Conservation (phyloP, 2,329 filamentous ascomycete genomes). For the Aspergillus puulaauensis region DNA sequence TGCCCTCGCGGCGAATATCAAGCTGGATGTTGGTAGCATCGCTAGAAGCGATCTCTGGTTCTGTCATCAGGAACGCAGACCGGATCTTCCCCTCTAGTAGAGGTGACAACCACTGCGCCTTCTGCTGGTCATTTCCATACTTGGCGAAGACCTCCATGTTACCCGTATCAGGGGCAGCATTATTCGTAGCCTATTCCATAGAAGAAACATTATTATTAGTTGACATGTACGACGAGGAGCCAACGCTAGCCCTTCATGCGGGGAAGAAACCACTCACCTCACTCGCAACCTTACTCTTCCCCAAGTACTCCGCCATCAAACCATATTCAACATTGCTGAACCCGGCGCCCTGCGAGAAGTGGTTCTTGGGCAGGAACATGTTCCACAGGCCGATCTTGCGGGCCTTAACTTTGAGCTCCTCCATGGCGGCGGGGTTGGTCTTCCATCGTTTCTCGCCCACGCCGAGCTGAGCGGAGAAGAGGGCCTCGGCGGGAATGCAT, state of each 20-base stretch:
- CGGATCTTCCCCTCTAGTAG: slow-evolving; percentile 82
- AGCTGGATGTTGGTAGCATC: slow-evolving; percentile 94
- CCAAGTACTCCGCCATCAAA: slow-evolving; percentile 93
- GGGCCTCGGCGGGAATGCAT: slow-evolving; percentile 80
- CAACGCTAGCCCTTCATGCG: not conserved
- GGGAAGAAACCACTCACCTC: slow-evolving; percentile 49
- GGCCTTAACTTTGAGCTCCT: slow-evolving; percentile 85
- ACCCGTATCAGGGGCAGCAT: slow-evolving; percentile 85
- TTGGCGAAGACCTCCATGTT: slow-evolving; percentile 96
- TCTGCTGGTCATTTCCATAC: slow-evolving; percentile 83
- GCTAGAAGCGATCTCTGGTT: slow-evolving; percentile 81
- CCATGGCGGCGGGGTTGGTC: slow-evolving; percentile 74
- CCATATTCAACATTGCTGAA: slow-evolving; percentile 97
- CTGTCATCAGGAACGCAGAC: slow-evolving; percentile 91
- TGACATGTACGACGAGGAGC: not conserved
- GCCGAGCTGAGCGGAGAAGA: slow-evolving; percentile 78
- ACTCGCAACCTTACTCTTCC: slow-evolving; percentile 77
- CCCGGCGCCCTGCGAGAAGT: slow-evolving; percentile 93
- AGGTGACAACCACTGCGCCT: slow-evolving; percentile 77
- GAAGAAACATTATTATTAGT: not conserved
- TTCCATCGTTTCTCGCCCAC: slow-evolving; percentile 76
- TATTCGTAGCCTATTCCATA: slow-evolving; percentile 70
- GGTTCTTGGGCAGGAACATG: slow-evolving; percentile 92
- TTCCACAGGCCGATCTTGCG: slow-evolving; percentile 89
- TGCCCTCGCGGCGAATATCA: slow-evolving; percentile 76